A percentile compares a stretch with the other conserved stretches of the same genome.
Evolutionary conservation across 768 basidiomycete species (phyloP).

Genomic region (Hydnum rufescens): DNA sequence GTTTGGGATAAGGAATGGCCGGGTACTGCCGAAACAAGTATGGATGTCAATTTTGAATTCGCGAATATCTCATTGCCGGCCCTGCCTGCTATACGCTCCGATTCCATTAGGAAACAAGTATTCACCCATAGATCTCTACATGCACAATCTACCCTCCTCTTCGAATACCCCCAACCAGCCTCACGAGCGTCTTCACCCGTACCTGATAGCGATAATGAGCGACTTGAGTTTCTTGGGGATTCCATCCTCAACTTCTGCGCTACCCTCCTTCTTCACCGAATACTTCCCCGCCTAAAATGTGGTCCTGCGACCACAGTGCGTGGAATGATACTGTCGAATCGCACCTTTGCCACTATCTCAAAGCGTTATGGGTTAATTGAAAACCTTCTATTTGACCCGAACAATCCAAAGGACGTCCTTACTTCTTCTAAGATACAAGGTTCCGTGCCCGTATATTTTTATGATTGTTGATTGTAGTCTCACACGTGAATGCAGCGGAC

Average conservation of each 20-base stretch:
- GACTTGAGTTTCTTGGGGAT: conserved; percentile 8
- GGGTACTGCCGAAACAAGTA: no score
- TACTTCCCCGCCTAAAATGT: neutral
- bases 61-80: no score
- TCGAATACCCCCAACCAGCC: no score
- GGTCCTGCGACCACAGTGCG: neutral
- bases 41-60: no score
- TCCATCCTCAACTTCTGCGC: neutral
- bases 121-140: no score
- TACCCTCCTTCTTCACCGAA: neutral
- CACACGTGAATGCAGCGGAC: neutral
- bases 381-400: neutral
- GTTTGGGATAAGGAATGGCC: no score
- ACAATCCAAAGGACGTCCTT: neutral
- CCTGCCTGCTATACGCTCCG: no score
- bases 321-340: neutral
- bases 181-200: no score
- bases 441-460: neutral
- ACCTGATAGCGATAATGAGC: conserved; percentile 9
- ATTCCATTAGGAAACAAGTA: no score
- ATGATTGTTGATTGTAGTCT: neutral
- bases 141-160: no score
- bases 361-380: neutral
- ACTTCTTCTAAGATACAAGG: neutral
- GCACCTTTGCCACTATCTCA: neutral